Evolutionary conservation across 768 basidiomycete genomes (phyloP), one percentile per base, ranked within the genome.

Genomic region (Tylopilus rubrobrunneus): DNA sequence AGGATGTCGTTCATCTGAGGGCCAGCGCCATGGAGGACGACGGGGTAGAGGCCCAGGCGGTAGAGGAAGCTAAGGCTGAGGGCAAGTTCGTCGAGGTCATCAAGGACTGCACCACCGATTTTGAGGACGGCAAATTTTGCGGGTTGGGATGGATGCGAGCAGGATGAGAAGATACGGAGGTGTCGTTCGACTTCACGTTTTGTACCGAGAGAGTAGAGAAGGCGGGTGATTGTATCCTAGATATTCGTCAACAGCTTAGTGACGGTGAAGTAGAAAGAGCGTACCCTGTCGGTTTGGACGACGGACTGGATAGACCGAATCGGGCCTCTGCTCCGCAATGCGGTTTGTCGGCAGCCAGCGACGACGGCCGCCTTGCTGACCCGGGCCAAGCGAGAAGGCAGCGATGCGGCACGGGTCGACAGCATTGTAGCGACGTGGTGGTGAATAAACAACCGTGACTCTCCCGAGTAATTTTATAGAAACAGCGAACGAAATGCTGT

Each of bases 91-190:
- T 98, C 89, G 49, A 98, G 75, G 55, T 98, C 83, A 63, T 87
- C 89, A 7, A 99, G 79, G 41, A 98, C 95, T 8, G 92, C 96
- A 45, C 97, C 97, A 55, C 97, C 97, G 62, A 99, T 86, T 74
- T 99, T 99, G 79, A 99, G 87, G 55, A 99, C 97, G 37, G 93
- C 94, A 64, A 97, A 97, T 71, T 92, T 96, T 56, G 94, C 94
- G 39, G 92, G 90, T 55, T 92, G 85, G 15, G 90, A 85, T 3
- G 88, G 84, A 64, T 94, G 86, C 7, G 92, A 90, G 21, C 92
- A 87, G n/a, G 91, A 87, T 10, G 93, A 92, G 69, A 99, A 99
- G 67, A 99, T 99, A 46, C 96, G 89, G 29, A 99, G 86, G 76
- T 99, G 95, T 57, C 97, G 88, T 67, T 98, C 95, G 61, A 99